A percentile compares a stretch with the other conserved stretches of the same genome.
Conservation (phyloP, 495 filamentous ascomycete genomes). For the Paragyromitra xinjiangensis region DNA sequence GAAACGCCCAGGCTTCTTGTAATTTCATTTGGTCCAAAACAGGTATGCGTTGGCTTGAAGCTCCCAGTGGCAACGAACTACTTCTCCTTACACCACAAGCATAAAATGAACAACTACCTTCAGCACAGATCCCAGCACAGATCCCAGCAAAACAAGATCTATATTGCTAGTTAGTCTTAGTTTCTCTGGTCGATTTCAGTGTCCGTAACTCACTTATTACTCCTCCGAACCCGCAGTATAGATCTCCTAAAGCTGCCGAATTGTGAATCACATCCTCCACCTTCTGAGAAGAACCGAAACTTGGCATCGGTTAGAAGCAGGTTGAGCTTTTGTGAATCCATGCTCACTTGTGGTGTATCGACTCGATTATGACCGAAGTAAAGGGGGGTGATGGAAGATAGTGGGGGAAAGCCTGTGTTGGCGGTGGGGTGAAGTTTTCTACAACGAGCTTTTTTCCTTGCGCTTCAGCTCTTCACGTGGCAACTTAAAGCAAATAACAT, state of each 20-base stretch:
- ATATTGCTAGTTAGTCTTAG: neutral
- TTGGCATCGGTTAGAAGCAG: neutral
- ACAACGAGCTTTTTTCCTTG: neutral
- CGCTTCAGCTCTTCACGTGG: neutral
- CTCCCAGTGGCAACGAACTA: neutral
- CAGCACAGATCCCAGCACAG: neutral
- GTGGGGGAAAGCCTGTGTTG: neutral
- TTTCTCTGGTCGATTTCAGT: neutral
- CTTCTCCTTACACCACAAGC: neutral
- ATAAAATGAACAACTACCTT: neutral
- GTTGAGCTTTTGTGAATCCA: neutral
- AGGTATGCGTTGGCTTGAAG: conserved; percentile 4
- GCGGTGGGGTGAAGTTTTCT: neutral
- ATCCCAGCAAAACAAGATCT: neutral
- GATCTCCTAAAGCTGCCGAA: neutral
- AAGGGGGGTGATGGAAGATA: neutral
- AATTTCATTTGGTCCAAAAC: neutral
- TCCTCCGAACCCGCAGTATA: neutral
- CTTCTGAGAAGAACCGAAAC: neutral
- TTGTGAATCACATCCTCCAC: neutral
- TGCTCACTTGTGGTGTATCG: neutral
- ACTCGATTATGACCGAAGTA: neutral
- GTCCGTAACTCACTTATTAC: neutral
- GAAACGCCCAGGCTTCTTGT: neutral
- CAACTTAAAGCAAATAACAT: neutral